Conservation (phyloP, 2,329 filamentous ascomycete species). For the Colletotrichum sp. region DNA sequence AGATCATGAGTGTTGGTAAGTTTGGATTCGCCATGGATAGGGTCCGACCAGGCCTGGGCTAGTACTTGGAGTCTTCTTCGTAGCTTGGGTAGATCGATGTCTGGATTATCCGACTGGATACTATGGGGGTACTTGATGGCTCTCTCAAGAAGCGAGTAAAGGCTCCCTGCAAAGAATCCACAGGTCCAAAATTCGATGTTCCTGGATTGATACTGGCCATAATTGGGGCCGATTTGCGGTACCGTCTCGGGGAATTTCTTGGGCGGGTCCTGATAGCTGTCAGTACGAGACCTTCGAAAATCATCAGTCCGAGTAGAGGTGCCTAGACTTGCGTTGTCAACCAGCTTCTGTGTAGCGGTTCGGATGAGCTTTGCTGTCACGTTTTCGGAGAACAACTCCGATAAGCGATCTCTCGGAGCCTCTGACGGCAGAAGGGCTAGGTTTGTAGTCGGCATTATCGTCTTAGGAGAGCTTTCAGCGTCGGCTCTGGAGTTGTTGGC, state of each 20-base stretch:
- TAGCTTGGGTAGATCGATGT: neutral
- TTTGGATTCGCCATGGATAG: constrained; percentile 38
- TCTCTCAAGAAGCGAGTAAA: constrained; percentile 39
- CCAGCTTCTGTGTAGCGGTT: neutral
- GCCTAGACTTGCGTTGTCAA: neutral
- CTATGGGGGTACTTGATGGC: constrained; percentile 21
- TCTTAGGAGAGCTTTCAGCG: neutral
- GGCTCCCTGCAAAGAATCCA: constrained; percentile 39
- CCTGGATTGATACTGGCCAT: neutral
- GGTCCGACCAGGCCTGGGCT: constrained; percentile 34
- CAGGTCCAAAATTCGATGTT: constrained; percentile 18
- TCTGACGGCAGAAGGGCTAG: neutral
- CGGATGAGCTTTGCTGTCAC: constrained; percentile 14
- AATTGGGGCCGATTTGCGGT: neutral
- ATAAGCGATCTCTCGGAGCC: neutral
- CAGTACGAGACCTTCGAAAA: neutral
- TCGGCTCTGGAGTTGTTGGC: neutral
- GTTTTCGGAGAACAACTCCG: constrained; percentile 3
- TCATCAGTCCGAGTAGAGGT: neutral
- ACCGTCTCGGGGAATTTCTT: neutral
- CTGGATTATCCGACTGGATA: neutral
- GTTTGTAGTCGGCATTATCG: neutral
- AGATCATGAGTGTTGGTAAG: constrained; percentile 58
- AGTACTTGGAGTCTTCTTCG: constrained; percentile 15
- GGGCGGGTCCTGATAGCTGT: neutral